Base-by-base conservation (phyloP, 1,139 yeast species). In the Saccharomyces hybrid region DNA sequence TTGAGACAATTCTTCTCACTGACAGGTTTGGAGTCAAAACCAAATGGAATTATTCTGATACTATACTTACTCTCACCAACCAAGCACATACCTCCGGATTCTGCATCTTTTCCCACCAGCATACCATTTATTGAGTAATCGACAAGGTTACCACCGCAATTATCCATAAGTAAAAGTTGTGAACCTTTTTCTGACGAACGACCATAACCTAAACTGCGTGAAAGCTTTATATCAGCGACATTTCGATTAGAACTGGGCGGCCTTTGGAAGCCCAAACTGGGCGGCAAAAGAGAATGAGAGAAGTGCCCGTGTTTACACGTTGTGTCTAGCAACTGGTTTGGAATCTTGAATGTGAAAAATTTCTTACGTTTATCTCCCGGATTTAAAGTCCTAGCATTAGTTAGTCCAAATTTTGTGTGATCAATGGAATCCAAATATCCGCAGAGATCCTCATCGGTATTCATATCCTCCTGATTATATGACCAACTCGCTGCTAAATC, bases 281-380 rank as follows among this genome's bases (percentile, higher is more conserved):
- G 42, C 1, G 42, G 42, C 7, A 38, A 8, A 16, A 78, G 65
- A 27, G 78, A 71, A 63, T 83, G 88, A 1, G 79, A 72, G 23
- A 76, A 67, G 11, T 77, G 66, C 28, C 78, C 75, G 58, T 81
- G 80, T 16, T 76, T 72, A 62, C 89, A 83, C 2, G 75, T 69
- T 47, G 75, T 77, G 60, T 83, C 88, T 46, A 84, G 67, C 34
- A 82, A 68, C 53, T 73, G 75, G 38, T 73, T 71, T 0, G 88
- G 89, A 54, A 84, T 76, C 63, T 76, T 80, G 68, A 84, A 83
- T 5, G 81, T 76, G 67, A 83, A 82, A 61, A 75, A 79, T 62
- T 83, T 83, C 62, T 83, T 83, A 63, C 82, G 80, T 58, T 71
- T 77, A 1, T 67, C 66, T n/a, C 75, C 68, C 0, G 87, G 84